A percentile compares a stretch with the other conserved stretches of the same genome.
Evolutionary conservation across 768 basidiomycete genomes (phyloP).

Genomic region (Kwoniella sp.): DNA sequence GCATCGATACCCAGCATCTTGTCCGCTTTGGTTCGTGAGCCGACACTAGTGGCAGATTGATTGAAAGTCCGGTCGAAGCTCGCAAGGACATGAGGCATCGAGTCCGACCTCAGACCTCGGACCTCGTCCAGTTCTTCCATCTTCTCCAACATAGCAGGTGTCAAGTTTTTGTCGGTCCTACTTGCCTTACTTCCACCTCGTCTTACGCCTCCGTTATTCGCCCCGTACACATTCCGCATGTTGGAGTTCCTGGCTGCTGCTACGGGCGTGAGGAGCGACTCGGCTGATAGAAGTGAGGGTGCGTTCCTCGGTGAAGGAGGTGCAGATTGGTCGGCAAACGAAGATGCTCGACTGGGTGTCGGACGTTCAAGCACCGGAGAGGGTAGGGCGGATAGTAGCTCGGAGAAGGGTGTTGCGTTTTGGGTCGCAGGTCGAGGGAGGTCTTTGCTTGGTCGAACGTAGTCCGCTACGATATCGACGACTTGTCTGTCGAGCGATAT

Average conservation of each 20-base stretch:
- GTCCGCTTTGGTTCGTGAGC: slow-evolving; percentile 32
- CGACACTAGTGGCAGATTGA: slow-evolving; percentile 20
- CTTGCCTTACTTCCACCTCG: slow-evolving; percentile 6
- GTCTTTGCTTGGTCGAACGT: slow-evolving; percentile 3
- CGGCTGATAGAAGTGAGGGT: slow-evolving; percentile 9
- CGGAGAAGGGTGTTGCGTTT: background rate
- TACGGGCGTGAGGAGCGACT: slow-evolving; percentile 2
- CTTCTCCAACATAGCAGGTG: slow-evolving; percentile 9
- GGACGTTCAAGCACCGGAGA: slow-evolving; percentile 5
- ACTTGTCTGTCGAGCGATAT: slow-evolving; percentile 15
- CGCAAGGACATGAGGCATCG: slow-evolving; percentile 6
- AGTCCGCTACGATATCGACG: slow-evolving; percentile 19
- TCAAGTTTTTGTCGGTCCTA: slow-evolving; percentile 1
- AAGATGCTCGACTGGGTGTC: slow-evolving; percentile 5
- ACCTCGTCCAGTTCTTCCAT: slow-evolving; percentile 16
- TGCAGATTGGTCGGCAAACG: slow-evolving; percentile 13
- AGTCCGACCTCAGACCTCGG: slow-evolving; percentile 7
- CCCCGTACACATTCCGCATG: background rate
- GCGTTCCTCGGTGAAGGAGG: slow-evolving; percentile 7
- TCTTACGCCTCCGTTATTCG: background rate
- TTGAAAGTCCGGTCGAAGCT: slow-evolving; percentile 9
- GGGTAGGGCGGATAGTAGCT: background rate
- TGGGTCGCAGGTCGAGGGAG: background rate
- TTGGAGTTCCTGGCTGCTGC: background rate
- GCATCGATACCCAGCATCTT: slow-evolving; percentile 38